Conservation (phyloP, 805 yeast genomes). For the Spathaspora hagerdaliae region DNA sequence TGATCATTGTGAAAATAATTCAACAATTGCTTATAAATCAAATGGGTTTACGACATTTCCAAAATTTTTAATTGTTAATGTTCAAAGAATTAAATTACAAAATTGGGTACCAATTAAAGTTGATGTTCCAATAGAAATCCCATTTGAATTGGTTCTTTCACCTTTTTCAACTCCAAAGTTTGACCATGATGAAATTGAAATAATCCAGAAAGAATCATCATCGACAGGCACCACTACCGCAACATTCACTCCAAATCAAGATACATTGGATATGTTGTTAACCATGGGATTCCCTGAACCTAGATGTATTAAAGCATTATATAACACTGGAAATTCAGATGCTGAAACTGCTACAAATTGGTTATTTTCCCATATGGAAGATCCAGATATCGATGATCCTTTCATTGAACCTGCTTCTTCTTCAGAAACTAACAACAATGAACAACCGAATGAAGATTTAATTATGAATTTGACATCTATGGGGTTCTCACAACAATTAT, state of each 20-base stretch:
- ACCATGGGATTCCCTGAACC: slow-evolving; percentile 87
- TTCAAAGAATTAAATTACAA: slow-evolving; percentile 75
- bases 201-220: neutral
- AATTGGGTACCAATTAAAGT: slow-evolving; percentile 90
- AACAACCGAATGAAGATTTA: slow-evolving; percentile 27
- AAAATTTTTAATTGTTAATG: slow-evolving; percentile 61
- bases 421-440: slow-evolving; percentile 5
- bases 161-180: slow-evolving; percentile 39
- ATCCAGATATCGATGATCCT: slow-evolving; percentile 68
- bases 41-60: slow-evolving; percentile 64
- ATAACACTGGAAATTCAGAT: slow-evolving; percentile 61
- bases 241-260: slow-evolving; percentile 51
- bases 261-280: slow-evolving; percentile 49
- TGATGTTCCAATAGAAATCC: slow-evolving; percentile 64
- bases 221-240: neutral
- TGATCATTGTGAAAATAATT: slow-evolving; percentile 43
- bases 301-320: slow-evolving; percentile 64
- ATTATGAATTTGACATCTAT: slow-evolving; percentile 53
- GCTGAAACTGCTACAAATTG: slow-evolving; percentile 83
- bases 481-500: slow-evolving; percentile 72
- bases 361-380: slow-evolving; percentile 88
- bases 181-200: slow-evolving; percentile 23
- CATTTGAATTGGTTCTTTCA: slow-evolving; percentile 38
- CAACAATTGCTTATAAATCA: slow-evolving; percentile 33
- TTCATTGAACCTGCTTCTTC: slow-evolving; percentile 29